Base-by-base conservation (phyloP, 768 basidiomycete species). In the Tremella yokohamensis region DNA sequence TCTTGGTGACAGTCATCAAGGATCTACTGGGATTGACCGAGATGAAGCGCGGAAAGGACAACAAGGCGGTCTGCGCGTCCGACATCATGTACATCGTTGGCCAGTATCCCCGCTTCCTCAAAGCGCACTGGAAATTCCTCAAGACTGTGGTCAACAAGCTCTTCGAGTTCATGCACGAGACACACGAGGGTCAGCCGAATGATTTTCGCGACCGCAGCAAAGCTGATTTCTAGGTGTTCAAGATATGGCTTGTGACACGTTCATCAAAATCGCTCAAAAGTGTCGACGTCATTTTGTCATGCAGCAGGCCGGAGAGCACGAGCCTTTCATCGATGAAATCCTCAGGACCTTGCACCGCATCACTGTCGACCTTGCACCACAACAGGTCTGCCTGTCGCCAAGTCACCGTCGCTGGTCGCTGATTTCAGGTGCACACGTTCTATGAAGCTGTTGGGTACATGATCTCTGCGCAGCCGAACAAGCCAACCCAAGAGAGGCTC, bases 81-180 rank as follows among this genome's bases (percentile, higher is more conserved):
- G 78, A 79, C 63, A 80, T 79, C 75, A 79, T 79, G 79, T 99
- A 99, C 76, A 99, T 97, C 71, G 96, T 99, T 63, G 96, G 96
- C 50, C 96, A 99, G 79, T 99, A 99, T 74, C 96, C 96, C 45
- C 86, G 96, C 37, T 99, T 98, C 85, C 84, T 99, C 72, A 98
- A 97, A 77, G 96, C 96, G 16, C 96, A 99, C 76, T 99, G 96
- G 96, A 99, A 98, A 79, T 99, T 99, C 84, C 80, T 99, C 74
- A 99, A 99, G 82, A 98, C 96, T 1, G 96, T 99, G 54, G 94
- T 99, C 62, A 99, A 98, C 80, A 99, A 99, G 78, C 81, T 98
- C 7, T 99, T 98, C 78, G 96, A 99, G 76, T 99, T 99, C 77
- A 98, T 98, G 92, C 96, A 99, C 77, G 94, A 99, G 79, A 96